Evolutionary conservation across 73 alveolate genomes (phyloP).

Genomic region (Paramecium sonneborni): DNA sequence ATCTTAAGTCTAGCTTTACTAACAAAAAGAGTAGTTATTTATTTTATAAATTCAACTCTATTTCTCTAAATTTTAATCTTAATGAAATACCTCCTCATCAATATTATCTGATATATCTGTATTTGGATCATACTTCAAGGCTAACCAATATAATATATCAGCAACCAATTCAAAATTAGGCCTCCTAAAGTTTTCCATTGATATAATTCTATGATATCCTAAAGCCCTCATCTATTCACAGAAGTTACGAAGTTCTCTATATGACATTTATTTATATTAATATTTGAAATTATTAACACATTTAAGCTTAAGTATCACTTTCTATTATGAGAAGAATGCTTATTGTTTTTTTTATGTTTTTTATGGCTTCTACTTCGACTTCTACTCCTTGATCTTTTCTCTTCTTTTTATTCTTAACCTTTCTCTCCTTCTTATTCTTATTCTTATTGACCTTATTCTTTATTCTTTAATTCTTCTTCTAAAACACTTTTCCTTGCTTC

Average conservation of each 20-base stretch:
- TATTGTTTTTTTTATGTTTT: not conserved
- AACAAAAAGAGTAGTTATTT: constrained; percentile 88
- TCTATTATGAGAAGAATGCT: not conserved
- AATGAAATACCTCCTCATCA: constrained; percentile 82
- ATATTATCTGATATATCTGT: constrained; percentile 95
- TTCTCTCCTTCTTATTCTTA: not conserved
- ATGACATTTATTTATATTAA: constrained; percentile 82
- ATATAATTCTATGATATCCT: constrained; percentile 95
- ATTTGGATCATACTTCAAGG: constrained; percentile 93
- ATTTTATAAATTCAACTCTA: constrained; percentile 92
- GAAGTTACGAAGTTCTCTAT: constrained; percentile 97
- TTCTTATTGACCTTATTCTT: not conserved
- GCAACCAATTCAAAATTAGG: constrained; percentile 98
- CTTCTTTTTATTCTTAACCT: not conserved
- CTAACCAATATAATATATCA: constrained; percentile 96
- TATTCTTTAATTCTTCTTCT: constrained; percentile 70
- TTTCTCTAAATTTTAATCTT: constrained; percentile 65
- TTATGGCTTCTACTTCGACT: not conserved
- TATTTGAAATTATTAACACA: not conserved
- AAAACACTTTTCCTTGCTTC: constrained; percentile 77
- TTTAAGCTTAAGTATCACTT: not conserved
- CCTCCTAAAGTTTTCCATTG: constrained; percentile 95
- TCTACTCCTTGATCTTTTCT: not conserved
- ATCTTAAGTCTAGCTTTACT: constrained; percentile 94
- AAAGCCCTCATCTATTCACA: constrained; percentile 98